phyloP scores from a whole-genome alignment of 495 filamentous ascomycete genomes.

The Bombardia bombarda region DNA sequence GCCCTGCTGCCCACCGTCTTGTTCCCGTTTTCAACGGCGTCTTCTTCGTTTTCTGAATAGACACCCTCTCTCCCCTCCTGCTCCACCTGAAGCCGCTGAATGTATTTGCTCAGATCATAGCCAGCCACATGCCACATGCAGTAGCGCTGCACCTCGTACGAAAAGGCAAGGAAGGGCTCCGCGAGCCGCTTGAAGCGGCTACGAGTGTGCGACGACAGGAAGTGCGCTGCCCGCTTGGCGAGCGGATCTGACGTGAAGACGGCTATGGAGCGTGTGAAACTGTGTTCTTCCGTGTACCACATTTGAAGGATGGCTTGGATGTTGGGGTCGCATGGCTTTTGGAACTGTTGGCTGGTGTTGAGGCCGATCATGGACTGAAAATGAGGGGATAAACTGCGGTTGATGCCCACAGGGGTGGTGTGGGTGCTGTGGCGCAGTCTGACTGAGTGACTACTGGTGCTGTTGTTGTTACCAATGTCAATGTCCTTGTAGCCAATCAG shows the following conservation, averaged over 20 bases:
- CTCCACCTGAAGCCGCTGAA: not conserved
- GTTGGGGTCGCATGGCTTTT: no score
- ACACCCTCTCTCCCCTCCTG: not conserved
- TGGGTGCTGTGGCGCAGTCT: not conserved
- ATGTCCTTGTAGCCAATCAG: no score
- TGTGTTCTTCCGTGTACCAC: constrained; percentile 2
- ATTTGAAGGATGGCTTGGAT: not conserved
- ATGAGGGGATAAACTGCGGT: no score
- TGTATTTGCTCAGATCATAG: constrained; percentile 5
- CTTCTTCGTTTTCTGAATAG: no score
- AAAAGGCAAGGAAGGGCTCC: constrained; percentile 7
- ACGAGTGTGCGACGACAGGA: not conserved
- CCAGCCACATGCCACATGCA: constrained; percentile 7
- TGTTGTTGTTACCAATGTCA: not conserved
- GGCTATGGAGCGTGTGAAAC: constrained; percentile 2
- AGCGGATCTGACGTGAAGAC: constrained; percentile 4
- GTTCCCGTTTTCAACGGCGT: no score
- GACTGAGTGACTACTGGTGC: no score
- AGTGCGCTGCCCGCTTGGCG: not conserved
- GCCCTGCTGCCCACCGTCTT: not conserved
- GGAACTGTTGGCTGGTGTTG: no score
- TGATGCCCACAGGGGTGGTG: no score
- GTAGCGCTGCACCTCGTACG: constrained; percentile 10
- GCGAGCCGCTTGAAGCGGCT: constrained; percentile 1
- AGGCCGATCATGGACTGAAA: no score